Evolutionary conservation across 2,329 filamentous ascomycete genomes (phyloP).

Genomic region (Colletotrichum sublineola): DNA sequence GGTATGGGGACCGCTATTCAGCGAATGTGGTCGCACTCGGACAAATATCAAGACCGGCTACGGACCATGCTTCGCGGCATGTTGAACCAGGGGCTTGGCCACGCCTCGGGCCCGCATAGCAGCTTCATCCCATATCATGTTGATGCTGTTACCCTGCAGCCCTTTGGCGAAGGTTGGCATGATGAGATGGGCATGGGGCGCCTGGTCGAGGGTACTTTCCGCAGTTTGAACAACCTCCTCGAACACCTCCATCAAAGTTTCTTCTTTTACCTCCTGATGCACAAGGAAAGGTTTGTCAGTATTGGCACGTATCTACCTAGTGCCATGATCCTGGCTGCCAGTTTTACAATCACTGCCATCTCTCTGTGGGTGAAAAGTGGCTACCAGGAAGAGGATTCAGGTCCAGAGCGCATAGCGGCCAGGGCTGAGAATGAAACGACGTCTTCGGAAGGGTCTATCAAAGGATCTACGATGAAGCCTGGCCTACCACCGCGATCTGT

Average conservation of each 20-base stretch:
- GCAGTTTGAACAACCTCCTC: slow-evolving; percentile 94
- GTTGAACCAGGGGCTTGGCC: slow-evolving; percentile 89
- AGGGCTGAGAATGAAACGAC: neutral
- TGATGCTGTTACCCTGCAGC: slow-evolving; percentile 93
- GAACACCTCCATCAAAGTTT: slow-evolving; percentile 99
- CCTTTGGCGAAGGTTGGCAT: slow-evolving; percentile 92
- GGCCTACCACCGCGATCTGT: neutral
- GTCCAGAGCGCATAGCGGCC: slow-evolving; percentile 13
- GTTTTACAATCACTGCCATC: slow-evolving; percentile 96
- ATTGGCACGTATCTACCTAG: slow-evolving; percentile 97
- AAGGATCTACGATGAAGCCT: slow-evolving; percentile 9
- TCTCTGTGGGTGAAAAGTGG: slow-evolving; percentile 94
- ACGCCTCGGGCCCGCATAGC: slow-evolving; percentile 91
- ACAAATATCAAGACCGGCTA: slow-evolving; percentile 85
- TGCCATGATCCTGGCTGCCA: slow-evolving; percentile 95
- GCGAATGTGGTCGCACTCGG: slow-evolving; percentile 82
- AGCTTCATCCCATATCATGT: slow-evolving; percentile 98
- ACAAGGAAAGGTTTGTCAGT: slow-evolving; percentile 92
- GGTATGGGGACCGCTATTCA: slow-evolving; percentile 87
- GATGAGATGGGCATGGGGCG: slow-evolving; percentile 97
- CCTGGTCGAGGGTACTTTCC: slow-evolving; percentile 89
- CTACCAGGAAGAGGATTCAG: slow-evolving; percentile 52
- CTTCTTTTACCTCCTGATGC: slow-evolving; percentile 98
- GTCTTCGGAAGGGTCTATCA: slow-evolving; percentile 1
- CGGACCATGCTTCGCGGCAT: slow-evolving; percentile 93